phyloP scores from a whole-genome alignment of 306 rosid species.

The Luffa aegyptiaca region DNA sequence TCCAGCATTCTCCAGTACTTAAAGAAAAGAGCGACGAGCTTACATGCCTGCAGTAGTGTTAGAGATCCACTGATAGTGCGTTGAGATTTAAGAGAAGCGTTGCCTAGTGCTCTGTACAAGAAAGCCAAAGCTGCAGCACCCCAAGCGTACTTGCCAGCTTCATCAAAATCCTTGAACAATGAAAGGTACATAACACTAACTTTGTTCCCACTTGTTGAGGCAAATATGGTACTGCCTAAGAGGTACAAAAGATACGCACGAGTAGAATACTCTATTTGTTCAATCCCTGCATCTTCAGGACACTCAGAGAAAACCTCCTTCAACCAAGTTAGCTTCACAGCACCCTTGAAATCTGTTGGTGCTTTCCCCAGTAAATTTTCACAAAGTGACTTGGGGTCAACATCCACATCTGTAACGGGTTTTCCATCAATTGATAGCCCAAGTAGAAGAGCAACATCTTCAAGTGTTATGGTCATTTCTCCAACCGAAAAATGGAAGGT shows the following conservation, averaged over 20 bases:
- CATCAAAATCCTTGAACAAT: slow-evolving; percentile 62
- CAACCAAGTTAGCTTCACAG: slow-evolving; percentile 93
- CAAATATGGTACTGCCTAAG: slow-evolving; percentile 81
- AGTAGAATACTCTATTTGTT: slow-evolving; percentile 47
- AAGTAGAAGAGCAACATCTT: slow-evolving; percentile 77
- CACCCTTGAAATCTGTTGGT: slow-evolving; percentile 82
- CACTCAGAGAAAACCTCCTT: slow-evolving; percentile 75
- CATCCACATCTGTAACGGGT: slow-evolving; percentile 65
- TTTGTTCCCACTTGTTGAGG: slow-evolving; percentile 90
- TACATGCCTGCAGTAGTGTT: slow-evolving; percentile 65
- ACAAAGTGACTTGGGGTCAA: slow-evolving; percentile 53
- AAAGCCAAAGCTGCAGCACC: slow-evolving; percentile 93
- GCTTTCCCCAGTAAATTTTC: slow-evolving; percentile 70
- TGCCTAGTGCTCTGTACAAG: slow-evolving; percentile 81
- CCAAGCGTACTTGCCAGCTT: slow-evolving; percentile 74
- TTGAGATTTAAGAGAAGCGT: slow-evolving; percentile 78
- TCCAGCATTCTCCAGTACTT: background rate
- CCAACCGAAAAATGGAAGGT: slow-evolving; percentile 80
- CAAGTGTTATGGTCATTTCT: slow-evolving; percentile 84
- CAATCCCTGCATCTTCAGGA: slow-evolving; percentile 55
- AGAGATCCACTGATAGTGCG: slow-evolving; percentile 82
- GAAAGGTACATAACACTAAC: slow-evolving; percentile 79
- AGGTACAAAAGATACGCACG: slow-evolving; percentile 86
- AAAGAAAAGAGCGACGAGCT: slow-evolving; percentile 1
- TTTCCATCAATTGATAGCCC: slow-evolving; percentile 77